These are phyloP conservation scores for Zizania palustris DNA, from an alignment of 202 grass and related monocot genomes.

Conservation along the genomic window DNA sequence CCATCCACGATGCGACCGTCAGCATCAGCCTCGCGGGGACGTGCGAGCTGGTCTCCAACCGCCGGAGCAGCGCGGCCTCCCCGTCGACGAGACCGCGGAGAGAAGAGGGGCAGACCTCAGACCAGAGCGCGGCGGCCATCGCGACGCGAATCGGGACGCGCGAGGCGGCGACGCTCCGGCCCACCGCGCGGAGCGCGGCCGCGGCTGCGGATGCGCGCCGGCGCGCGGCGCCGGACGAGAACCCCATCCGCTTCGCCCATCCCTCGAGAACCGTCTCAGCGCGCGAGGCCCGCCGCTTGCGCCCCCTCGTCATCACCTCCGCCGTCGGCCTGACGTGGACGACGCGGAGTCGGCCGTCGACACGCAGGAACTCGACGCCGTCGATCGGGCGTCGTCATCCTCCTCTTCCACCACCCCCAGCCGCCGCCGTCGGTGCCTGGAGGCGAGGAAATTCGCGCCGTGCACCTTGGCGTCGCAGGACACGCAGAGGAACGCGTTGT, in stretches of 20 bases:
- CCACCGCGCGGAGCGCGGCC: constrained; percentile 27
- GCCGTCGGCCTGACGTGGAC: too few species aligned
- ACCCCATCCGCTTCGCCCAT: constrained; percentile 49
- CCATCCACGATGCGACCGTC: constrained; percentile 49
- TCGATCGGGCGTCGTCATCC: background rate
- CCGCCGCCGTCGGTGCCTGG: constrained; percentile 65
- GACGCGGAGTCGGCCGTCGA: background rate
- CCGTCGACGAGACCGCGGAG: background rate
- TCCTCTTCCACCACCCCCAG: background rate
- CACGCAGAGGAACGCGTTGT: constrained; percentile 77
- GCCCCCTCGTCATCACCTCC: background rate
- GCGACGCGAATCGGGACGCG: constrained; percentile 51
- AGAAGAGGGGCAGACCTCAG: background rate
- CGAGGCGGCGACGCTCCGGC: constrained; percentile 20
- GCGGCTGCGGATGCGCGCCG: constrained; percentile 18
- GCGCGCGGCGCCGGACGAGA: background rate
- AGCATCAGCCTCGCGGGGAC: constrained; percentile 56
- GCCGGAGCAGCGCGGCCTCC: constrained; percentile 40
- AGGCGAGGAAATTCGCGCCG: constrained; percentile 91
- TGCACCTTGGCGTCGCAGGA: constrained; percentile 84
- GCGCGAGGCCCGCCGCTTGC: background rate
- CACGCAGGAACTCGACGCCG: constrained; percentile 33
- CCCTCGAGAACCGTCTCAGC: constrained; percentile 46
- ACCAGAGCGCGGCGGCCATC: constrained; percentile 62
- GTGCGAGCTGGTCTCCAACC: constrained; percentile 51